phyloP scores from a whole-genome alignment of 2,329 filamentous ascomycete species.

The Cytospora schulzeri region DNA sequence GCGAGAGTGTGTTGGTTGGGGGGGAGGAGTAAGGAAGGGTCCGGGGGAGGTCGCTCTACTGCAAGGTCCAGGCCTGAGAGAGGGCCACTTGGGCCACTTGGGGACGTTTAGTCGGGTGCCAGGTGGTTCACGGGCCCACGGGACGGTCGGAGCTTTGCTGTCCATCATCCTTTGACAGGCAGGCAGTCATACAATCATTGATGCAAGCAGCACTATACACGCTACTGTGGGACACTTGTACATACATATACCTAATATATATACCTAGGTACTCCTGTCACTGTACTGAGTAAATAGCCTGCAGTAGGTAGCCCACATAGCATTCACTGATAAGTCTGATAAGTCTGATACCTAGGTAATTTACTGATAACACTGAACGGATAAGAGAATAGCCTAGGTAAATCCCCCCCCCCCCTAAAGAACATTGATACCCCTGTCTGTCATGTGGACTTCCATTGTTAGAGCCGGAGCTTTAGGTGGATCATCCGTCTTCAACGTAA shows the following conservation, averaged over 20 bases:
- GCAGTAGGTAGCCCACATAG: no score
- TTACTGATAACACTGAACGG: no score
- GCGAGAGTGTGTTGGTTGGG: not conserved
- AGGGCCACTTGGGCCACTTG: not conserved
- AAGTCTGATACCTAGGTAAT: no score
- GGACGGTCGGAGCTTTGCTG: not conserved
- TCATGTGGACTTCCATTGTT: not conserved
- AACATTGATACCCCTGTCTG: not conserved
- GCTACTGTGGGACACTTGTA: not conserved
- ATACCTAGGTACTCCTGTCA: no score
- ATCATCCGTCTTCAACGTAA: slow-evolving; percentile 4
- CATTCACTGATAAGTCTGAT: no score
- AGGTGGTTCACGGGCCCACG: not conserved
- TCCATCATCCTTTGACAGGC: not conserved
- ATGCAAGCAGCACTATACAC: not conserved
- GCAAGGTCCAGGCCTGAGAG: not conserved
- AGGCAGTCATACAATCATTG: not conserved
- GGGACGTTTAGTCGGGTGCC: not conserved
- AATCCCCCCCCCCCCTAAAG: no score
- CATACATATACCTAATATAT: not conserved
- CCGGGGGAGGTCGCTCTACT: not conserved
- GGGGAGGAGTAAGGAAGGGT: not conserved
- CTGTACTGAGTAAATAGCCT: no score
- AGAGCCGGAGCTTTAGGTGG: not conserved
- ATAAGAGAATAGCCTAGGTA: no score